phyloP scores from a whole-genome alignment of 2,329 filamentous ascomycete genomes.

The Fusarium avenaceum region DNA sequence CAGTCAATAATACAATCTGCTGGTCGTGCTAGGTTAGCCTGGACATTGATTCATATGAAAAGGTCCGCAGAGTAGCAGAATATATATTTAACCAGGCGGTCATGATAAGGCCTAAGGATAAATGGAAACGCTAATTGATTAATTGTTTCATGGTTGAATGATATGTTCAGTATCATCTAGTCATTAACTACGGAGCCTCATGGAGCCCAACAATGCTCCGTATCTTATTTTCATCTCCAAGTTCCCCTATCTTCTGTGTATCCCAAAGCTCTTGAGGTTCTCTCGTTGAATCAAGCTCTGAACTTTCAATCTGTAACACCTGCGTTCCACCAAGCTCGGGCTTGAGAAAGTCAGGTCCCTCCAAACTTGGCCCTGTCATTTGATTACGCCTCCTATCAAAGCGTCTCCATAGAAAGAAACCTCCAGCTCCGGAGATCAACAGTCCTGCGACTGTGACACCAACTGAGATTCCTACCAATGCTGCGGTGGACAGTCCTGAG shows the following conservation, averaged over 20 bases:
- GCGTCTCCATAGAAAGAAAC: neutral
- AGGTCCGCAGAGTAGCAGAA: too few relatives aligned
- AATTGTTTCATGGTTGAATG: too few relatives aligned
- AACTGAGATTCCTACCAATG: constrained; percentile 11
- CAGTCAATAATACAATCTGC: too few relatives aligned
- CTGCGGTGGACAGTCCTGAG: neutral
- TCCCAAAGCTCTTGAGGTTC: constrained; percentile 13
- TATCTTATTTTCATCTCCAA: constrained; percentile 16
- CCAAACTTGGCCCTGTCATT: neutral
- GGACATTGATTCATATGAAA: too few relatives aligned
- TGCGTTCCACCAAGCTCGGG: neutral
- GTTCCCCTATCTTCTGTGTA: constrained; percentile 7
- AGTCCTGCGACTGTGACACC: neutral
- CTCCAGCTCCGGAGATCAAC: neutral
- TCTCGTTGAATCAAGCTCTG: neutral
- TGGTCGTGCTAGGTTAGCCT: too few relatives aligned
- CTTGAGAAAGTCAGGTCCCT: neutral
- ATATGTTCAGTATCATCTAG: too few relatives aligned
- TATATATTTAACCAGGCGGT: too few relatives aligned
- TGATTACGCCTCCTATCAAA: neutral
- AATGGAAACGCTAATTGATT: too few relatives aligned
- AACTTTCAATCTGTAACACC: constrained; percentile 3
- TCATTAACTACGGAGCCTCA: constrained; percentile 5
- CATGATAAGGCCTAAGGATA: neutral
- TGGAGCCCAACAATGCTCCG: constrained; percentile 5